Percentiles rank a stretch among this genome's conserved stretches.
Evolutionary conservation across 768 basidiomycete species (phyloP).

Genomic region (Russula dissimulans): DNA sequence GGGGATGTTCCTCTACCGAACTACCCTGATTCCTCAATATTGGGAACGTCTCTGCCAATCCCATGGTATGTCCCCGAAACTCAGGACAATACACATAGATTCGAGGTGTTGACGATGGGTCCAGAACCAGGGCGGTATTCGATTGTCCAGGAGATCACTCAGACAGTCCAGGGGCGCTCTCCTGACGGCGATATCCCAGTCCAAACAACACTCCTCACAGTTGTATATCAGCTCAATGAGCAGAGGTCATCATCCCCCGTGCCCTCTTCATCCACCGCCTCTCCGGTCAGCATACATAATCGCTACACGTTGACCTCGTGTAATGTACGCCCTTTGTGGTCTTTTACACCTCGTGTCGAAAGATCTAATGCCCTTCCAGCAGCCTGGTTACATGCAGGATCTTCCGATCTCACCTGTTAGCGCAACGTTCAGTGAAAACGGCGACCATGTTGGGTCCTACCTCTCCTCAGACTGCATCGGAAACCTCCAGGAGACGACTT

Average conservation of each 20-base stretch:
- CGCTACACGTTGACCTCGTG: conserved; percentile 13
- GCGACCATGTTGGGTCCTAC: conserved; percentile 13
- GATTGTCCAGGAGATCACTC: conserved; percentile 54
- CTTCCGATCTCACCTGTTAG: conserved; percentile 22
- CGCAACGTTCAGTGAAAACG: conserved; percentile 18
- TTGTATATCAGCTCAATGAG: conserved; percentile 23
- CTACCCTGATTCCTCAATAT: conserved; percentile 51
- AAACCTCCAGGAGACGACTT: conserved; percentile 10
- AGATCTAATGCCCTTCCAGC: conserved; percentile 1
- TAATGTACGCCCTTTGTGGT: conserved; percentile 7
- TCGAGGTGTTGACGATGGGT: not conserved
- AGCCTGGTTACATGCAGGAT: conserved; percentile 18
- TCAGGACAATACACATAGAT: not conserved
- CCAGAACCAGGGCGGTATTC: conserved; percentile 59
- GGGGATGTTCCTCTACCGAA: conserved; percentile 42
- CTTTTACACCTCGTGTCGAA: not conserved
- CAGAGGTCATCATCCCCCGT: conserved; percentile 9
- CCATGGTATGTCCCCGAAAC: conserved; percentile 34
- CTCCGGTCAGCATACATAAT: conserved; percentile 13
- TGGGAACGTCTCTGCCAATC: conserved; percentile 53
- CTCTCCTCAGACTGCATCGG: conserved; percentile 2
- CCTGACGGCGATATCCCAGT: conserved; percentile 9
- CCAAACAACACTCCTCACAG: conserved; percentile 21
- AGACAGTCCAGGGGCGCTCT: conserved; percentile 11
- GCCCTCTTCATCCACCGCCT: conserved; percentile 15